These are phyloP conservation scores for Arxiozyma bovina DNA, from an alignment of 1,139 yeast genomes.

Conservation along the genomic window DNA sequence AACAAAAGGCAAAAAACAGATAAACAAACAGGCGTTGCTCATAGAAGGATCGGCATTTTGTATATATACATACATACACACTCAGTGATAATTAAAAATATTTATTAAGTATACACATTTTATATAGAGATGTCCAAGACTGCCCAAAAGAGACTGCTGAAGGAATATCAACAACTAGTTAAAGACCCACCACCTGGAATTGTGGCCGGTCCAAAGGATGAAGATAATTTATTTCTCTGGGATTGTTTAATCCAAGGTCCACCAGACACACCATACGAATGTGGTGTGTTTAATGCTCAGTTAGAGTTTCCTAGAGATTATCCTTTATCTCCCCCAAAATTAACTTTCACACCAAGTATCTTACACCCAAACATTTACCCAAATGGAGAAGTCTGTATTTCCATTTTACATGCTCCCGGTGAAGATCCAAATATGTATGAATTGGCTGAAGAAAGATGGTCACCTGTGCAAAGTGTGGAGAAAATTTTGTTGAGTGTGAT, in stretches of 20 bases:
- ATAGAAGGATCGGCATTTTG: neutral
- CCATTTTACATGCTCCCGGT: slow-evolving; percentile 91
- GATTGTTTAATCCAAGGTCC: slow-evolving; percentile 92
- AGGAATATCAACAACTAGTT: slow-evolving; percentile 79
- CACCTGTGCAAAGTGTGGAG: slow-evolving; percentile 94
- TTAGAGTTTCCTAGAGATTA: slow-evolving; percentile 82
- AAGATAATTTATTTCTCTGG: slow-evolving; percentile 79
- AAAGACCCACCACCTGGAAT: slow-evolving; percentile 92
- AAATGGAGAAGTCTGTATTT: slow-evolving; percentile 92
- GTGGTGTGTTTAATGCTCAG: slow-evolving; percentile 83
- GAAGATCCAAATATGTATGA: slow-evolving; percentile 96
- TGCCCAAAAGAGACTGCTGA: slow-evolving; percentile 76
- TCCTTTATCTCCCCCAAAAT: slow-evolving; percentile 83
- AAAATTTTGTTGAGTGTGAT: slow-evolving; percentile 85
- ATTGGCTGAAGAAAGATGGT: slow-evolving; percentile 93
- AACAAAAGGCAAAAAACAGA: neutral
- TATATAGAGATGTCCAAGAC: slow-evolving; percentile 36
- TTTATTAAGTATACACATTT: neutral
- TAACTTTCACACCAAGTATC: slow-evolving; percentile 76
- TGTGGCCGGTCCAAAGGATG: slow-evolving; percentile 82
- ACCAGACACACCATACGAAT: slow-evolving; percentile 83
- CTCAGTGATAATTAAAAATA: neutral
- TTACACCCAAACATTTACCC: slow-evolving; percentile 89
- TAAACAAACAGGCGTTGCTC: neutral
- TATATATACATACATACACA: neutral